Percentiles rank a stretch among this genome's conserved stretches.
phyloP scores from a whole-genome alignment of 1,284 basidiomycete genomes.

The Takashimella tepidaria region DNA sequence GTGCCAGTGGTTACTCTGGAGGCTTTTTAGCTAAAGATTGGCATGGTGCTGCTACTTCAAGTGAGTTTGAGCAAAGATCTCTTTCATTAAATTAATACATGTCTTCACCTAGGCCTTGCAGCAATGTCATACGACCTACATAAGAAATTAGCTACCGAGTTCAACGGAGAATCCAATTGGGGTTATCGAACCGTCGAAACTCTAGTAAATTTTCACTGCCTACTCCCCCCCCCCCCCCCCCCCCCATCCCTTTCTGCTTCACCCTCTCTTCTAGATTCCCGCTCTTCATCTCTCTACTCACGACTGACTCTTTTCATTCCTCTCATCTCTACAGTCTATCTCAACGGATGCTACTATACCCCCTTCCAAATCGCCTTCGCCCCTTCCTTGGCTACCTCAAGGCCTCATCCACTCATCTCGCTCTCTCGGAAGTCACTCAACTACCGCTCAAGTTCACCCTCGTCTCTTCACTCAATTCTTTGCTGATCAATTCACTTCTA shows the following conservation, averaged over 20 bases:
- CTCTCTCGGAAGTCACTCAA: constrained; percentile 32
- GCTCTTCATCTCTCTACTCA: not conserved
- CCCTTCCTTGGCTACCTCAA: constrained; percentile 40
- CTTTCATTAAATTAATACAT: not conserved
- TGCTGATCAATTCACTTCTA: constrained; percentile 51
- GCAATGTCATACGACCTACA: constrained; percentile 75
- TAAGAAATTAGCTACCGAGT: constrained; percentile 65
- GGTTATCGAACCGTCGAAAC: constrained; percentile 69
- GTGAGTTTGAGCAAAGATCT: constrained; percentile 14
- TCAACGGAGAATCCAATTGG: constrained; percentile 69
- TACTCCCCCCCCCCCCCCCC: not conserved
- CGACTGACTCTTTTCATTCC: not conserved
- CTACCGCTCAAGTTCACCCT: constrained; percentile 45
- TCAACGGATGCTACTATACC: constrained; percentile 38
- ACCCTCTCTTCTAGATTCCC: too few species aligned
- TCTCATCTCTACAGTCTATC: constrained; percentile 25
- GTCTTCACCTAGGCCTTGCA: constrained; percentile 55
- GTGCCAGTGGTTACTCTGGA: constrained; percentile 81
- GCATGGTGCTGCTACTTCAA: constrained; percentile 53
- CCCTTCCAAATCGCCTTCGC: constrained; percentile 26
- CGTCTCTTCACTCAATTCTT: constrained; percentile 66
- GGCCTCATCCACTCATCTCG: constrained; percentile 34
- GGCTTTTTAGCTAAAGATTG: constrained; percentile 83
- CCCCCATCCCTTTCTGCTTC: too few species aligned
- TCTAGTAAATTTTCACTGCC: constrained; percentile 22